These are phyloP conservation scores for Calcarisporium arbuscula DNA, from an alignment of 2,329 filamentous ascomycete genomes.

Conservation along the genomic window DNA sequence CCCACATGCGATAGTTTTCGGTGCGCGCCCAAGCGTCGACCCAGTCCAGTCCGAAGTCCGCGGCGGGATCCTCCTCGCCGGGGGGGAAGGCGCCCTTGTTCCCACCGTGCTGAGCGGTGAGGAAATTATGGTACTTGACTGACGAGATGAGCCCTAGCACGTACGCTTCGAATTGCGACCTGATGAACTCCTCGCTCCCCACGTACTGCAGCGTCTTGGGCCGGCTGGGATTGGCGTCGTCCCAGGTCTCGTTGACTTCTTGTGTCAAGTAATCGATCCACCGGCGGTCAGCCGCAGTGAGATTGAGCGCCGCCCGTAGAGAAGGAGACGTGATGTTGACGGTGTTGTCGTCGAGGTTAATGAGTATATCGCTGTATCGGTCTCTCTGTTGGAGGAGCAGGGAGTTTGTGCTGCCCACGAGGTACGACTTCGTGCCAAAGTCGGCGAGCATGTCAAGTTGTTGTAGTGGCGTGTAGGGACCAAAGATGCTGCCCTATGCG, in stretches of 20 bases:
- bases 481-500: conserved; percentile 83
- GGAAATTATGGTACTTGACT: conserved; percentile 79
- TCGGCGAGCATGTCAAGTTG: conserved; percentile 92
- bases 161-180: conserved; percentile 96
- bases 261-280: conserved; percentile 97
- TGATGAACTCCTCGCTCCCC: conserved; percentile 94
- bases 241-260: conserved; percentile 93
- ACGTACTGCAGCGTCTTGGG: conserved; percentile 95
- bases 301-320: conserved; percentile 64
- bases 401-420: conserved; percentile 95
- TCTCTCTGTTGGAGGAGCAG: conserved; percentile 90
- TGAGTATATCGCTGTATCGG: conserved; percentile 90
- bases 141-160: conserved; percentile 80
- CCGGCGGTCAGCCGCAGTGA: conserved; percentile 81
- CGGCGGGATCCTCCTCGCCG: conserved; percentile 75
- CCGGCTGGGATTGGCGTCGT: conserved; percentile 77
- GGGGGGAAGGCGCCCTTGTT: conserved; percentile 56
- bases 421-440: conserved; percentile 90
- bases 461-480: conserved; percentile 92
- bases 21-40: conserved; percentile 82
- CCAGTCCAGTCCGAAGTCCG: conserved; percentile 80
- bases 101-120: conserved; percentile 64
- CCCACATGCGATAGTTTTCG: conserved; percentile 88
- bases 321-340: conserved; percentile 79
- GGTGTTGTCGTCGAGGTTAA: conserved; percentile 87